A percentile compares a stretch with the other conserved stretches of the same genome.
These are phyloP conservation scores for Carex cristatella DNA, from an alignment of 176 grass and related monocot genomes.

Conservation along the genomic window DNA sequence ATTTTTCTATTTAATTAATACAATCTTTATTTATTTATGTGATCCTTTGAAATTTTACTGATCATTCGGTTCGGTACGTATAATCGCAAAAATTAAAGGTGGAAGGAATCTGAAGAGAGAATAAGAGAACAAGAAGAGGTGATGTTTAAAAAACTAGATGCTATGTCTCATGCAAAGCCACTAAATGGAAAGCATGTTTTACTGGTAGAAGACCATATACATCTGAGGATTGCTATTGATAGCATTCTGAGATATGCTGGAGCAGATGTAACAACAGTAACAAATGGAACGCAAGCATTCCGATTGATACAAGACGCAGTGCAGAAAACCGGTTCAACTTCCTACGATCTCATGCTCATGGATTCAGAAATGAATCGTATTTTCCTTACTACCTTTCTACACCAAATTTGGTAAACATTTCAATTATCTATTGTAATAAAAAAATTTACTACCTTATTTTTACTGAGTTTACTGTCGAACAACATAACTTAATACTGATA, in stretches of 20 bases:
- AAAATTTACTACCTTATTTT: neutral
- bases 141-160: neutral
- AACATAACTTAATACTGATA: neutral
- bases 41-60: neutral
- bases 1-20: neutral
- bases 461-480: neutral
- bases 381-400: neutral
- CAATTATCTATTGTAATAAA: neutral
- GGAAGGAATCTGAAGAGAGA: neutral
- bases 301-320: neutral
- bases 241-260: neutral
- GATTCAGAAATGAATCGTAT: neutral
- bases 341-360: neutral
- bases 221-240: neutral
- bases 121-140: neutral
- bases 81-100: neutral
- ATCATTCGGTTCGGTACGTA: neutral
- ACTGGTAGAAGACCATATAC: neutral
- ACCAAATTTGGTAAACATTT: neutral
- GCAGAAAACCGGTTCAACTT: neutral
- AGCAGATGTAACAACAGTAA: neutral
- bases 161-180: neutral
- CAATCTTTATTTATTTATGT: neutral
- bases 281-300: neutral
- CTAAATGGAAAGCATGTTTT: neutral